A percentile compares a stretch with the other conserved stretches of the same genome.
Evolutionary conservation across 495 filamentous ascomycete genomes (phyloP).

Genomic region (Pyrenopolyporus hunteri): DNA sequence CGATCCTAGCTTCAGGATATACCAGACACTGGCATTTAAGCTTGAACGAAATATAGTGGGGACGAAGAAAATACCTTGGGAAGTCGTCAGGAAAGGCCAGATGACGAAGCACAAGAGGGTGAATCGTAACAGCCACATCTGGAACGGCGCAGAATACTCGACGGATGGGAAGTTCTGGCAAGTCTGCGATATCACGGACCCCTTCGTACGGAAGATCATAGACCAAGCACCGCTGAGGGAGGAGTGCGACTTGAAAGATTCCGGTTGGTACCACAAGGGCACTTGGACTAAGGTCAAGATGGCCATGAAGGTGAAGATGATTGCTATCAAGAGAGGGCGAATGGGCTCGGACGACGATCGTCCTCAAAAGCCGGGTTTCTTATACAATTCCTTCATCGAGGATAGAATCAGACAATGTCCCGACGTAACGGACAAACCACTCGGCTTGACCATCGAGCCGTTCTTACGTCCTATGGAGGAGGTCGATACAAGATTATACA

Average conservation of each 20-base stretch:
- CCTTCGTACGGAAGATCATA: conserved; percentile 64
- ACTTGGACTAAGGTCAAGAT: conserved; percentile 79
- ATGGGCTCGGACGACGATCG: conserved; percentile 60
- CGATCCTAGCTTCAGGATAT: conserved; percentile 74
- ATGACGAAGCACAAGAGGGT: conserved; percentile 38
- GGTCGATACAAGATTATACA: conserved; percentile 18
- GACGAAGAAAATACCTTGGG: conserved; percentile 53
- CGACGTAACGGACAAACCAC: conserved; percentile 35
- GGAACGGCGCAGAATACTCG: conserved; percentile 72
- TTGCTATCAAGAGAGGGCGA: conserved; percentile 54
- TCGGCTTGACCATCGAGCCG: conserved; percentile 37
- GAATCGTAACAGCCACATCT: conserved; percentile 68
- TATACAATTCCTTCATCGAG: conserved; percentile 40
- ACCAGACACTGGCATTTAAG: conserved; percentile 87
- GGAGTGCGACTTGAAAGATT: conserved; percentile 62
- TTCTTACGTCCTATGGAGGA: conserved; percentile 39
- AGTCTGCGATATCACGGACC: conserved; percentile 88
- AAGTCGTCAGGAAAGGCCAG: conserved; percentile 45
- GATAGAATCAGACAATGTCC: conserved; percentile 31
- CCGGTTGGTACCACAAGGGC: conserved; percentile 84
- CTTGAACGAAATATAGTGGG: conserved; percentile 53
- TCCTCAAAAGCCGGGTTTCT: conserved; percentile 35
- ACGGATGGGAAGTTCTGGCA: conserved; percentile 89
- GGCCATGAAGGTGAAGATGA: conserved; percentile 84
- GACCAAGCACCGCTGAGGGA: conserved; percentile 51